phyloP scores from a whole-genome alignment of 108 stramenopile species.

The Licmophora abbreviata region DNA sequence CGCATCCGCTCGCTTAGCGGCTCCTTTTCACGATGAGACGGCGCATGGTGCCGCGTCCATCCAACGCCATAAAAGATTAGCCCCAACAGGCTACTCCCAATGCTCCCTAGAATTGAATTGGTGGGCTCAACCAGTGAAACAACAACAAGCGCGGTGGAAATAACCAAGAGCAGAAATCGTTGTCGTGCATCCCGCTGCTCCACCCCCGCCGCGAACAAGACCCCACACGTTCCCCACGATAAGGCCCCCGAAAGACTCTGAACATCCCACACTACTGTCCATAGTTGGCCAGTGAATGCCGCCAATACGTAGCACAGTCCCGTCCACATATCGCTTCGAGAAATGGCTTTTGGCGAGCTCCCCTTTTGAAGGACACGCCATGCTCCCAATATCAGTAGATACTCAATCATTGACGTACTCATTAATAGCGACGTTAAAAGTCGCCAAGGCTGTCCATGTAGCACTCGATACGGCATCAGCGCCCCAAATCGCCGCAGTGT shows the following conservation, averaged over 20 bases:
- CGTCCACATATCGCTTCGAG: conserved; percentile 6
- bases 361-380: conserved; percentile 7
- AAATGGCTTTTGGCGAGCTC: background rate
- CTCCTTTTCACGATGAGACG: background rate
- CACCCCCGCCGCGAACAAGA: conserved; percentile 30
- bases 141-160: conserved; percentile 17
- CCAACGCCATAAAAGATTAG: conserved; percentile 14
- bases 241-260: conserved; percentile 13
- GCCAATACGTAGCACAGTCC: conserved; percentile 11
- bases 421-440: conserved; percentile 8
- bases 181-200: conserved; percentile 12
- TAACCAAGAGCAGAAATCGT: conserved; percentile 20
- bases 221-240: conserved; percentile 30
- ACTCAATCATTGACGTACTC: conserved; percentile 16
- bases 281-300: conserved; percentile 23
- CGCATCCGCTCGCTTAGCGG: background rate
- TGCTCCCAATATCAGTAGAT: conserved; percentile 12
- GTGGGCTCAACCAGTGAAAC: conserved; percentile 14
- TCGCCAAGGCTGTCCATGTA: conserved; percentile 12
- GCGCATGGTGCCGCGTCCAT: background rate
- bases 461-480: conserved; percentile 15
- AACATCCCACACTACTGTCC: conserved; percentile 27
- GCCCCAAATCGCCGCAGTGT: conserved; percentile 27
- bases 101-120: conserved; percentile 15
- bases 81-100: conserved; percentile 23